Evolutionary conservation across 2,329 filamentous ascomycete genomes (phyloP).

Genomic region (Fusarium globosum): DNA sequence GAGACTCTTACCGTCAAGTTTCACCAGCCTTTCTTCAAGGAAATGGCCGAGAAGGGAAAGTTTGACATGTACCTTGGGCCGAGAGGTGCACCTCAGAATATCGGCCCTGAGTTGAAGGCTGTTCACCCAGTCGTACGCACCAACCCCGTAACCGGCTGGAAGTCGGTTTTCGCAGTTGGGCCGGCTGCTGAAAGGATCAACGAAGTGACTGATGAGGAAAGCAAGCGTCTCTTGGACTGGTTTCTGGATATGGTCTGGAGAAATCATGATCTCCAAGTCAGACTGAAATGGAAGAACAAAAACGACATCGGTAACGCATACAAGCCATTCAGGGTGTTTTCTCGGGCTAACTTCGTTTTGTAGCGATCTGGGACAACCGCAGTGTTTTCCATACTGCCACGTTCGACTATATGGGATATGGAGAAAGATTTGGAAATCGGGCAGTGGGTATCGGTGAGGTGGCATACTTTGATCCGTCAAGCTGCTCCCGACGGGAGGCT

Average conservation of each 20-base stretch:
- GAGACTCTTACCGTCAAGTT: neutral
- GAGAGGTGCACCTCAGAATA: conserved; percentile 62
- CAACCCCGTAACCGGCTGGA: conserved; percentile 70
- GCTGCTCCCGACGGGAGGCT: neutral
- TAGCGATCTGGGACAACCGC: neutral
- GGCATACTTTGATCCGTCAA: neutral
- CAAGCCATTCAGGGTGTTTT: neutral
- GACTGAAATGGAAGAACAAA: neutral
- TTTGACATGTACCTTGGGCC: neutral
- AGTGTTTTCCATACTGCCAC: neutral
- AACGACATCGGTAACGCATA: neutral
- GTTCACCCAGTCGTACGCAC: conserved; percentile 67
- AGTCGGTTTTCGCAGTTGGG: conserved; percentile 37
- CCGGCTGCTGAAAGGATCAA: neutral
- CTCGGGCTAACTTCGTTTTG: neutral
- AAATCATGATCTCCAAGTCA: neutral
- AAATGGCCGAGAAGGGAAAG: neutral
- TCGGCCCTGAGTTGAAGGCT: conserved; percentile 59
- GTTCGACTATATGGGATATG: neutral
- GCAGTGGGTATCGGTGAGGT: neutral
- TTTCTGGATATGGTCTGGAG: neutral
- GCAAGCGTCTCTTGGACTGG: neutral
- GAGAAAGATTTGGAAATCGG: neutral
- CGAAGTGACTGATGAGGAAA: neutral
- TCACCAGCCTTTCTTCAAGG: neutral